These are phyloP conservation scores for Cytospora leucostoma DNA, from an alignment of 2,329 filamentous ascomycete genomes.

Conservation along the genomic window DNA sequence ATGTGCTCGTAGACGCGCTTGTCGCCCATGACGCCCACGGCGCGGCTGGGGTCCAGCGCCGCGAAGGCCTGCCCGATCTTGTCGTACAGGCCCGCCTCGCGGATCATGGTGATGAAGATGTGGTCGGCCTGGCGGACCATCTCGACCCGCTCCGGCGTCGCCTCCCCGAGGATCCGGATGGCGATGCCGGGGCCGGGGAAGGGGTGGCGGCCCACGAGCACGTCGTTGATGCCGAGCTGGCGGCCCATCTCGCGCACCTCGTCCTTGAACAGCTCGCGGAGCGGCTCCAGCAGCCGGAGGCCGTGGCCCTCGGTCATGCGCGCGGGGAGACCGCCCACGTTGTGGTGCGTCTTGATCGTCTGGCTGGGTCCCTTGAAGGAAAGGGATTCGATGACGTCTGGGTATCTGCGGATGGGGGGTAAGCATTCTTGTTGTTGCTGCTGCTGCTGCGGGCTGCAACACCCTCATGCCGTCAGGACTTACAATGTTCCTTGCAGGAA, in stretches of 20 bases:
- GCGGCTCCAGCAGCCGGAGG: slow-evolving; percentile 73
- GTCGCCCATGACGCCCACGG: slow-evolving; percentile 58
- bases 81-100: slow-evolving; percentile 69
- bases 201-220: slow-evolving; percentile 78
- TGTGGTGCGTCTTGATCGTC: slow-evolving; percentile 47
- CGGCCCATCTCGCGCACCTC: slow-evolving; percentile 72
- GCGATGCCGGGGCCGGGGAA: slow-evolving; percentile 71
- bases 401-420: slow-evolving; percentile 12
- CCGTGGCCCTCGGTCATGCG: slow-evolving; percentile 12
- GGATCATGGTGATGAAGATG: slow-evolving; percentile 79
- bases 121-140: slow-evolving; percentile 77
- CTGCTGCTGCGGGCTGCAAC: background rate
- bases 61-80: slow-evolving; percentile 54
- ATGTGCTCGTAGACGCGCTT: slow-evolving; percentile 58
- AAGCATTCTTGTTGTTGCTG: background rate
- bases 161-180: slow-evolving; percentile 80
- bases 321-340: slow-evolving; percentile 16
- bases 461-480: slow-evolving; percentile 19
- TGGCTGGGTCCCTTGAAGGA: slow-evolving; percentile 51
- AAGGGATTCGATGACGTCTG: slow-evolving; percentile 47
- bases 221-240: slow-evolving; percentile 68
- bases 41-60: slow-evolving; percentile 45
- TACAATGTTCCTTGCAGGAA: slow-evolving; percentile 87
- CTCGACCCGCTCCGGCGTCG: slow-evolving; percentile 75
- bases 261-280: slow-evolving; percentile 81